These are phyloP conservation scores for Aspergillus sergii DNA, from an alignment of 2,329 filamentous ascomycete species.

Conservation along the genomic window DNA sequence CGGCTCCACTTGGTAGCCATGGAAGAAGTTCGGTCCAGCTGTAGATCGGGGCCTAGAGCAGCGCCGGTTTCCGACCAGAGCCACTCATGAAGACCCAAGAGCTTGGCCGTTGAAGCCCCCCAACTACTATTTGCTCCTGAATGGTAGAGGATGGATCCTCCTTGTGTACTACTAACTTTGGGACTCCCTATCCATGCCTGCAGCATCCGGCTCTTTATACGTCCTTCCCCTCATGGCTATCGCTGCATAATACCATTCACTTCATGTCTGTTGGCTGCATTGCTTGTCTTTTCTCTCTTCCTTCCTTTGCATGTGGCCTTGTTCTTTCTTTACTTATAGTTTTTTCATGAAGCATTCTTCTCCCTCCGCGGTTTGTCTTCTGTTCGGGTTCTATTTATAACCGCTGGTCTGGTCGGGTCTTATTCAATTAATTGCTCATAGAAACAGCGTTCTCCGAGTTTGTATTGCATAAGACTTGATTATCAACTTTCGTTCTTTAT, in stretches of 20 bases:
- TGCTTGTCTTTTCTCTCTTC: background rate
- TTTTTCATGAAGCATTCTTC: background rate
- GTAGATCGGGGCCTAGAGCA: conserved; percentile 5
- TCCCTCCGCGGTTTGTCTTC: background rate
- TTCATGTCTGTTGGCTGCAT: too few species aligned
- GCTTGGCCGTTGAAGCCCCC: conserved; percentile 1
- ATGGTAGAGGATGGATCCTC: background rate
- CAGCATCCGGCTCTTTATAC: background rate
- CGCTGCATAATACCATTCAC: background rate
- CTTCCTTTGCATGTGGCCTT: background rate
- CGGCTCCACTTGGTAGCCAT: background rate
- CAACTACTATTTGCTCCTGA: background rate
- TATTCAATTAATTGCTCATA: background rate
- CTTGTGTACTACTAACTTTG: background rate
- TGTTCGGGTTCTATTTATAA: conserved; percentile 2
- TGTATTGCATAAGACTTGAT: background rate
- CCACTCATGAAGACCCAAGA: conserved; percentile 1
- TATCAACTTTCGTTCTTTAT: background rate
- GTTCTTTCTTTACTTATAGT: background rate
- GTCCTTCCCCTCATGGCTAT: background rate
- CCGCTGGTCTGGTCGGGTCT: background rate
- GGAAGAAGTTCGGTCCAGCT: conserved; percentile 3
- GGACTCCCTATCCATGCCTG: background rate
- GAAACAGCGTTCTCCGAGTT: too few species aligned
- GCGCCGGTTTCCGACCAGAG: background rate